A percentile compares a stretch with the other conserved stretches of the same genome.
These are phyloP conservation scores for Chytridium lagenaria DNA, from an alignment of 371 early-diverging fungal genomes.

Conservation along the genomic window DNA sequence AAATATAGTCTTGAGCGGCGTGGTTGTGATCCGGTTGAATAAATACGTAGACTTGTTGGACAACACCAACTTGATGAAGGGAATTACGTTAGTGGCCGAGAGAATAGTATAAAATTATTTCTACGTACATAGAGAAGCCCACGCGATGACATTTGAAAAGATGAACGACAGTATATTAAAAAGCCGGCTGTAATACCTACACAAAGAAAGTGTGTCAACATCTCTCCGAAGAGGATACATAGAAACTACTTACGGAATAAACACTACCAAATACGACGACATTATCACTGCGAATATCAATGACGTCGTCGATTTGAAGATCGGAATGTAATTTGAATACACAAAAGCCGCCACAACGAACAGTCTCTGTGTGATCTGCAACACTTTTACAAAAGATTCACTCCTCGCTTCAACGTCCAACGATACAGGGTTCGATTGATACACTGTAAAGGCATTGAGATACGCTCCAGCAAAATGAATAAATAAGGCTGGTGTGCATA, in stretches of 20 bases:
- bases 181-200: slow-evolving; percentile 28
- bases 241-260: slow-evolving; percentile 30
- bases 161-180: slow-evolving; percentile 24
- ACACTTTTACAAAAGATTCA: slow-evolving; percentile 15
- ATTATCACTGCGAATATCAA: slow-evolving; percentile 14
- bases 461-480: slow-evolving; percentile 19
- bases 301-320: slow-evolving; percentile 11
- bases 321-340: slow-evolving; percentile 6
- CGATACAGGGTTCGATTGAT: slow-evolving; percentile 33
- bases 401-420: slow-evolving; percentile 13
- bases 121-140: slow-evolving; percentile 18
- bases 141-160: slow-evolving; percentile 21
- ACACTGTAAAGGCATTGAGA: slow-evolving; percentile 30
- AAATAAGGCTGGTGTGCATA: slow-evolving; percentile 16
- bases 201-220: background rate
- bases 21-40: background rate
- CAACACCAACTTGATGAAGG: slow-evolving; percentile 2
- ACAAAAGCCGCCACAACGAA: slow-evolving; percentile 24
- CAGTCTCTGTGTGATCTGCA: slow-evolving; percentile 9
- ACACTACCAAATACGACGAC: slow-evolving; percentile 23
- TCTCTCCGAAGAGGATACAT: background rate
- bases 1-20: slow-evolving; percentile 18
- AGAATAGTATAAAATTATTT: background rate
- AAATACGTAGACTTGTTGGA: background rate
- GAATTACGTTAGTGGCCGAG: background rate